These are phyloP conservation scores for Microsporum ferrugineum DNA, from an alignment of 2,329 filamentous ascomycete species.

Conservation along the genomic window DNA sequence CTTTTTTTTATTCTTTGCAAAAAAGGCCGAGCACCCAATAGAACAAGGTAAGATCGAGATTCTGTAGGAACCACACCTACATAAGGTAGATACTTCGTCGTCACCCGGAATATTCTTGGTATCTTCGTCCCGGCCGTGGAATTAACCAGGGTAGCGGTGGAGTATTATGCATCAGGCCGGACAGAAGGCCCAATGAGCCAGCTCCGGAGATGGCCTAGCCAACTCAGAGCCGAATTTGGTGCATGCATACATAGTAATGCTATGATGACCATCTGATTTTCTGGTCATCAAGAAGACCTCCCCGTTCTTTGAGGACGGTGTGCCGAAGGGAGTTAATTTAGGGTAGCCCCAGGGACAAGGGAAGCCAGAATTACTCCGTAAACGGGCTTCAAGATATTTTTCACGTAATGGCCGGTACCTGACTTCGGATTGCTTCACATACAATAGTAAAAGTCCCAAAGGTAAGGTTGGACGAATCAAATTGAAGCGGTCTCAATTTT, in stretches of 20 bases:
- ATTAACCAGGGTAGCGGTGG: neutral
- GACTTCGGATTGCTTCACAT: neutral
- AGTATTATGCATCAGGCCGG: slow-evolving; percentile 4
- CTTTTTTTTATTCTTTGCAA: neutral
- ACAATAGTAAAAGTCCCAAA: neutral
- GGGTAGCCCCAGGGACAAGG: neutral
- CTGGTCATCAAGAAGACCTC: neutral
- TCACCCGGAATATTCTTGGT: slow-evolving; percentile 1
- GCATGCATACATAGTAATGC: neutral
- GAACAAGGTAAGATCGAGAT: neutral
- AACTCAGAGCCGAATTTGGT: neutral
- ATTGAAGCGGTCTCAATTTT: neutral
- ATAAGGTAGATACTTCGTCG: neutral
- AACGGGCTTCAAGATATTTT: neutral
- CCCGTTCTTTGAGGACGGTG: neutral
- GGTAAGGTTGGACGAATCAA: neutral
- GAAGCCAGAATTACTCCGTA: neutral
- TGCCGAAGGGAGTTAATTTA: neutral
- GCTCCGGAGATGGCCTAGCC: slow-evolving; percentile 9
- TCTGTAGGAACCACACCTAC: neutral
- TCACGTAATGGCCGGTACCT: neutral
- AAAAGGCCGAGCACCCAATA: neutral
- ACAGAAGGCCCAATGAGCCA: slow-evolving; percentile 3
- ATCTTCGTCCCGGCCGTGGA: slow-evolving; percentile 1
- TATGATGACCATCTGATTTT: neutral